Evolutionary conservation across 345 rosid genomes (phyloP), one percentile per base, ranked within the genome.

Genomic region (Salix viminalis): DNA sequence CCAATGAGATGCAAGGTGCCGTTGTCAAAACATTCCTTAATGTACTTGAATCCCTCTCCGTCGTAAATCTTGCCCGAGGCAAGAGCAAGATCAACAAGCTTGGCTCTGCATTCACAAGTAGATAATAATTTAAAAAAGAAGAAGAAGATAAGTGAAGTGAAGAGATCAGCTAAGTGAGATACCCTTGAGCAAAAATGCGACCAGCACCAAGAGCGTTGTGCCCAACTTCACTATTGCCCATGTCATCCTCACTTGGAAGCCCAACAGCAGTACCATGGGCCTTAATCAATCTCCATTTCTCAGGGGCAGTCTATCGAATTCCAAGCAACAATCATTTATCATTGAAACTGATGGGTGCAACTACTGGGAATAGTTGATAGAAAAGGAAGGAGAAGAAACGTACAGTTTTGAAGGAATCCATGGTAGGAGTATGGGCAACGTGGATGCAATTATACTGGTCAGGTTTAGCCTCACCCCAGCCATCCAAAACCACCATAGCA

Each of bases 151-250:
- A 1, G 18, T 67, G 76, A 60, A 58, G 8, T 32, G n/a, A 52
- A 42, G 67, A 70, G 34, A 16, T 69, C 74, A 61, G 61, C 39
- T 28, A 46, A 46, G 16, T 11, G 13, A 42, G 46, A 11, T 50
- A 89, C 97, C 97, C 99, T 82, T 95, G 99, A 76, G 97, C 98
- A 76, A 61, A 93, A 62, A 96, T 93, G 61, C 98, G 96, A 52
- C 99, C 99, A 75, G 99, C 97, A 18, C 98, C 97, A 23, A 96
- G 99, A 41, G 99, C 99, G 62, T 96, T 96, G 75, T 96, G 99
- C 75, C 99, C 99, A 24, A 93, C 99, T 83, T 96, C 99, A 79
- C 99, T 96, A 85, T 96, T 96, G 39, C 99, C 99, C 99, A 93
- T 93, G 82, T 96, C 99, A 82, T 96, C 99, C 16, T 96, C 99